phyloP scores from a whole-genome alignment of 2,329 filamentous ascomycete species.

The Aspergillus floridensis region DNA sequence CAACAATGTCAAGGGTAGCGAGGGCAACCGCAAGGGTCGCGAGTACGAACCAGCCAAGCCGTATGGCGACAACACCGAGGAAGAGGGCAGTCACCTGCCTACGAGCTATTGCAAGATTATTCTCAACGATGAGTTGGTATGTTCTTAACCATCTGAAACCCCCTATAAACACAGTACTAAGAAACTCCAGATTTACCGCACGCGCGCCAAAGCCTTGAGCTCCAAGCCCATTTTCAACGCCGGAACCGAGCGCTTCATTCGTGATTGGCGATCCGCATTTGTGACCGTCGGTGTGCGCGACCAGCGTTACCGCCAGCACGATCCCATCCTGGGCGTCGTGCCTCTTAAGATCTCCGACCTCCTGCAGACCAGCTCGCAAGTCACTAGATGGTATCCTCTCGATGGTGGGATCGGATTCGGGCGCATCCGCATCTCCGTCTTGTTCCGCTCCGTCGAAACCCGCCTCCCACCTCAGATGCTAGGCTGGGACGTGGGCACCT shows the following conservation, averaged over 20 bases:
- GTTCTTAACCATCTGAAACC: slow-evolving; percentile 13
- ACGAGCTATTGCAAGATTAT: slow-evolving; percentile 93
- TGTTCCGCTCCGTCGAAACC: slow-evolving; percentile 88
- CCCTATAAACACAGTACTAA: neutral
- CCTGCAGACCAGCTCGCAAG: slow-evolving; percentile 81
- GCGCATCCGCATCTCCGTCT: slow-evolving; percentile 78
- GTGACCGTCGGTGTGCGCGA: slow-evolving; percentile 87
- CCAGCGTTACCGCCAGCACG: slow-evolving; percentile 83
- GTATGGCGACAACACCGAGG: slow-evolving; percentile 82
- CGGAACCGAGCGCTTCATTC: slow-evolving; percentile 86
- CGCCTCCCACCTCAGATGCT: slow-evolving; percentile 79
- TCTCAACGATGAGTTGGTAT: slow-evolving; percentile 76
- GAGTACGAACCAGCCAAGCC: slow-evolving; percentile 87
- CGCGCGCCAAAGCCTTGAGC: slow-evolving; percentile 88
- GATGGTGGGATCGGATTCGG: slow-evolving; percentile 93
- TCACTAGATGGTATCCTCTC: slow-evolving; percentile 91
- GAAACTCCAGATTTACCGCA: slow-evolving; percentile 68
- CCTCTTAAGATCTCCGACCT: slow-evolving; percentile 84
- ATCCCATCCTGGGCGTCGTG: slow-evolving; percentile 89
- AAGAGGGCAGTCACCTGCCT: slow-evolving; percentile 74
- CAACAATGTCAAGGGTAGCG: slow-evolving; percentile 82
- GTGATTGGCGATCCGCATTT: slow-evolving; percentile 87
- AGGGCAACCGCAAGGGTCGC: slow-evolving; percentile 74
- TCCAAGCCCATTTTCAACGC: slow-evolving; percentile 97
- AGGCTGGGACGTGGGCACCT: slow-evolving; percentile 93